Conservation (phyloP, 2,329 filamentous ascomycete genomes). For the Colletotrichum sp. region DNA sequence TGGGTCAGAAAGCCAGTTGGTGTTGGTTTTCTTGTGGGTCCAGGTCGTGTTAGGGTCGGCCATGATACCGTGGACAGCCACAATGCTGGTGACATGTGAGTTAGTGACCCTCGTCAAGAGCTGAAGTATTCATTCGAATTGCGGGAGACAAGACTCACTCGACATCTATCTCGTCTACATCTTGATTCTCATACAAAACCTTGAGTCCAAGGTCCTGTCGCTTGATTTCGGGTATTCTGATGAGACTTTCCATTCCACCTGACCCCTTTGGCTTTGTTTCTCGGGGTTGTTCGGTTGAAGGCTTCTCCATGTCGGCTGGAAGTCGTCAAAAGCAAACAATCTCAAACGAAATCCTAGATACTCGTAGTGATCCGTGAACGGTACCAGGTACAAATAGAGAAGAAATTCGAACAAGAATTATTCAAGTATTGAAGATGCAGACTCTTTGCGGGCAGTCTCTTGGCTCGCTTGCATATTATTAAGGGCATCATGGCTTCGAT, state of each 20-base stretch:
- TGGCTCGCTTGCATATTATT: background rate
- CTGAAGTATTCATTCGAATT: background rate
- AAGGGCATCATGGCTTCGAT: background rate
- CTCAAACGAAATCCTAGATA: background rate
- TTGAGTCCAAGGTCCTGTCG: background rate
- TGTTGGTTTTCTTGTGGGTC: conserved; percentile 3
- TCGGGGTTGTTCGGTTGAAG: background rate
- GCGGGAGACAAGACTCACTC: background rate
- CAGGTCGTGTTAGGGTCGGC: background rate
- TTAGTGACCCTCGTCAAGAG: background rate
- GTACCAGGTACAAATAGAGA: background rate
- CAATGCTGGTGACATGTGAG: background rate
- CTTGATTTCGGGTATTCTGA: background rate
- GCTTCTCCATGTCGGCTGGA: background rate
- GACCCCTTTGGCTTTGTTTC: background rate
- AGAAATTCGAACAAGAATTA: background rate
- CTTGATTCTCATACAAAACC: background rate
- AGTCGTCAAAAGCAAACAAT: background rate
- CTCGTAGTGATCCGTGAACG: background rate
- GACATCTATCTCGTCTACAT: background rate
- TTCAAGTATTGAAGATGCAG: accelerated
- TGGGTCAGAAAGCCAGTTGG: background rate
- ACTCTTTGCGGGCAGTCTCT: background rate
- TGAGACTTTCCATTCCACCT: background rate
- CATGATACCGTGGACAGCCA: background rate